Evolutionary conservation across 306 rosid genomes (phyloP), one percentile per base, ranked within the genome.

Genomic region (Quercus engelmannii): DNA sequence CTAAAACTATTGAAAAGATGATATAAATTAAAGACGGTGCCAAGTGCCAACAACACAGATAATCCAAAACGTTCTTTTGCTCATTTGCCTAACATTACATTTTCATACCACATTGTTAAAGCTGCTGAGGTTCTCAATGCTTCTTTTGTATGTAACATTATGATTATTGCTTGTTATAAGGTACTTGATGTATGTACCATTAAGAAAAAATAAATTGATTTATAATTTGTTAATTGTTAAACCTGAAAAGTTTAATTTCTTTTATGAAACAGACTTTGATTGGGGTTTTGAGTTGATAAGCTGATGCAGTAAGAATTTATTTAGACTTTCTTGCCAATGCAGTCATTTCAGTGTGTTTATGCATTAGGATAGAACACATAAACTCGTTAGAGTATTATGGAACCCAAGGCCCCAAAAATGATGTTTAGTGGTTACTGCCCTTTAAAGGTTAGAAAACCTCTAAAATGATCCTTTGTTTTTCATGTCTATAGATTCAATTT

Each of bases 1-100:
- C 78, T 85, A 49, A 87, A 83, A 81, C 85, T 85, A 55, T 31
- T 87, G 79, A 87, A 30, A 73, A 84, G 84, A 77, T 87, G 83
- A 83, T 62, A 57, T 38, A 46, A 3, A 75, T 71, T 23, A n/a
- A 75, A 17, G 68, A 35, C 15, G 33, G 17, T 33, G 52, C 31
- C 56, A 10, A 30, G 46, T 25, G 15, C 31, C 64, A 10, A 30
- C 28, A 76, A 72, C 23, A 18, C 14, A 25, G 55, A 15, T 25
- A 8, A 2, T 56, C 30, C 54, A 74, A 57, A 59, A 25, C 74
- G 41, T 83, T 83, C 80, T 69, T 79, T 33, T 62, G 74, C 69
- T 26, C 5, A 69, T 69, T 82, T 56, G 63, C 52, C 18, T 18
- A 33, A 18, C 43, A 19, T 82, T 73, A 30, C 28, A 35, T 49